phyloP scores from a whole-genome alignment of 179 eudicot genomes.

The Silene coronaria region DNA sequence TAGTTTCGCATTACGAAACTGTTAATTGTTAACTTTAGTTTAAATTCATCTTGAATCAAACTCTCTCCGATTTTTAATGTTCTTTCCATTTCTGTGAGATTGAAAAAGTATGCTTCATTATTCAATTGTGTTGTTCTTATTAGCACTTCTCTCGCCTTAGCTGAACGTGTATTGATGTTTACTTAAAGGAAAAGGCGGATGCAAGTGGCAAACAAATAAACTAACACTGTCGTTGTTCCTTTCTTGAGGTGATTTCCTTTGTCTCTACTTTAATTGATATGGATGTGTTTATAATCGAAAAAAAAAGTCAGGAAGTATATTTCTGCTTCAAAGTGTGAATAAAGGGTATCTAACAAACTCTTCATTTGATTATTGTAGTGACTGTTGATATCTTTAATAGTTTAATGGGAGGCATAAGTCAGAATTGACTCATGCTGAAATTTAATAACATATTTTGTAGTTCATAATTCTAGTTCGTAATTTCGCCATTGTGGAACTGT shows the following conservation, averaged over 20 bases:
- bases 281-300: no score
- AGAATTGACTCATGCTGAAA: no score
- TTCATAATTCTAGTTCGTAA: no score
- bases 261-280: no score
- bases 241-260: conserved; percentile 71
- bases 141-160: no score
- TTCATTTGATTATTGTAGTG: conserved; percentile 12
- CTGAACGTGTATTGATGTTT: conserved; percentile 2
- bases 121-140: conserved; percentile 7
- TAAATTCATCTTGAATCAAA: no score
- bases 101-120: conserved; percentile 48
- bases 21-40: no score
- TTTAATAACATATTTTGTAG: no score
- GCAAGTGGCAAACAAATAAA: conserved; percentile 60
- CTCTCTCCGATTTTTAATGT: no score
- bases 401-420: no score
- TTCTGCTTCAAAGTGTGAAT: background rate
- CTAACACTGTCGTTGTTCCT: conserved; percentile 90
- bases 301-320: background rate
- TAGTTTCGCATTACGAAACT: background rate
- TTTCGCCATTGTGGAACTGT: no score
- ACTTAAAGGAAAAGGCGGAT: conserved; percentile 49
- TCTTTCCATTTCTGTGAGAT: conserved; percentile 86
- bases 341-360: background rate
- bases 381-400: no score